These are phyloP conservation scores for Saccharomyces mikatae DNA, from an alignment of 805 yeast species.

Conservation along the genomic window DNA sequence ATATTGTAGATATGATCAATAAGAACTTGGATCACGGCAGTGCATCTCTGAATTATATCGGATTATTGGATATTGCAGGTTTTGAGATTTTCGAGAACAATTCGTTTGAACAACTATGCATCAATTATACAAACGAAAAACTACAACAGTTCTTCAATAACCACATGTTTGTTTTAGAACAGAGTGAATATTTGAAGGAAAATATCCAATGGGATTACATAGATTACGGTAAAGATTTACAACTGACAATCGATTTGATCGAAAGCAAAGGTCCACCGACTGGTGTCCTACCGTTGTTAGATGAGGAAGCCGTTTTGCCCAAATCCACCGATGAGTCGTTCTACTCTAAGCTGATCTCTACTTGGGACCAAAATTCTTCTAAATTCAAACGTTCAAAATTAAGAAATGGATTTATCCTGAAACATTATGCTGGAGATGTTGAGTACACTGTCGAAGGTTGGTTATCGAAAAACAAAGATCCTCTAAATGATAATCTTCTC, in stretches of 20 bases:
- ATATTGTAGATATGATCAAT: constrained; percentile 69
- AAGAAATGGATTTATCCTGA: constrained; percentile 69
- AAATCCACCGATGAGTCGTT: constrained; percentile 78
- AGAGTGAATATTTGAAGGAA: constrained; percentile 88
- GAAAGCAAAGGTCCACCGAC: constrained; percentile 61
- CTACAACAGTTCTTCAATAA: constrained; percentile 96
- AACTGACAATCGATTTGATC: constrained; percentile 87
- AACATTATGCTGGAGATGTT: constrained; percentile 96
- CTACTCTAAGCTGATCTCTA: constrained; percentile 63
- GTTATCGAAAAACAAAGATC: constrained; percentile 92
- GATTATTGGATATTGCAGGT: constrained; percentile 95
- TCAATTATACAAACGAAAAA: constrained; percentile 94
- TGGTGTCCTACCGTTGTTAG: constrained; percentile 78
- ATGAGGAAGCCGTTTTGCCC: constrained; percentile 94
- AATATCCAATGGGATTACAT: constrained; percentile 94
- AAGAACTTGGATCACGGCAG: constrained; percentile 46
- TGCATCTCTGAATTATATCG: constrained; percentile 54
- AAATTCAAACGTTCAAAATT: constrained; percentile 69
- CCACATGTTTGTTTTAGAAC: constrained; percentile 95
- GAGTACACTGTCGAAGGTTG: constrained; percentile 88
- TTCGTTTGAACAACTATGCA: constrained; percentile 95
- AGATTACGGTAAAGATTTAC: constrained; percentile 91
- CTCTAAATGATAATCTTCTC: constrained; percentile 68
- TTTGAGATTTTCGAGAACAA: constrained; percentile 92
- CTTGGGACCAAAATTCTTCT: constrained; percentile 45